These are phyloP conservation scores for Trichoderma atrobrunneum DNA, from an alignment of 2,329 filamentous ascomycete species.

Conservation along the genomic window DNA sequence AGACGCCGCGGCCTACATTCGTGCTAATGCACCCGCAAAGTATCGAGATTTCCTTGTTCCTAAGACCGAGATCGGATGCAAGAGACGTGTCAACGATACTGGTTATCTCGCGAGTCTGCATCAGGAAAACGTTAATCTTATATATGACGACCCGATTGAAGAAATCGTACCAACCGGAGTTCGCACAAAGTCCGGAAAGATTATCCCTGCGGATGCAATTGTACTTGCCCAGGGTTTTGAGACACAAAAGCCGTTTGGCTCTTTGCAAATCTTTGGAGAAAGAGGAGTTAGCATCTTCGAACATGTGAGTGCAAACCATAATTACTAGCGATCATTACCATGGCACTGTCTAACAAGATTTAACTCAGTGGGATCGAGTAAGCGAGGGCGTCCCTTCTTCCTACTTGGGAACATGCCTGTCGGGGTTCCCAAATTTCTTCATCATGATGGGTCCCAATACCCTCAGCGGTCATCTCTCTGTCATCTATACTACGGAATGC, in stretches of 20 bases:
- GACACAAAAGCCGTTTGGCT: conserved; percentile 45
- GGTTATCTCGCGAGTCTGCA: conserved; percentile 33
- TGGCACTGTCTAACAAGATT: neutral
- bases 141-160: conserved; percentile 24
- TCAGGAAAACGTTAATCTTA: conserved; percentile 30
- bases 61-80: conserved; percentile 35
- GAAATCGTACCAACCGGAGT: conserved; percentile 22
- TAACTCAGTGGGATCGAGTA: conserved; percentile 24
- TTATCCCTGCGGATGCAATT: conserved; percentile 34
- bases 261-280: conserved; percentile 45
- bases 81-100: conserved; percentile 36
- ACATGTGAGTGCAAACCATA: conserved; percentile 35
- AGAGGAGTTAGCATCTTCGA: conserved; percentile 39
- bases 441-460: conserved; percentile 34
- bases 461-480: conserved; percentile 47
- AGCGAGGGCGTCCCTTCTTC: conserved; percentile 33
- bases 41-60: conserved; percentile 34
- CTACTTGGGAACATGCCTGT: conserved; percentile 49
- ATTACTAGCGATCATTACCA: neutral
- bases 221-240: conserved; percentile 50
- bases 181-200: conserved; percentile 22
- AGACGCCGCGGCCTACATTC: conserved; percentile 29
- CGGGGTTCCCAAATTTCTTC: conserved; percentile 45
- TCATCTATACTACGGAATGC: conserved; percentile 50
- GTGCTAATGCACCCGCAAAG: conserved; percentile 25